phyloP scores from a whole-genome alignment of 2,329 filamentous ascomycete species.

The Penicillium fuscoglaucum region DNA sequence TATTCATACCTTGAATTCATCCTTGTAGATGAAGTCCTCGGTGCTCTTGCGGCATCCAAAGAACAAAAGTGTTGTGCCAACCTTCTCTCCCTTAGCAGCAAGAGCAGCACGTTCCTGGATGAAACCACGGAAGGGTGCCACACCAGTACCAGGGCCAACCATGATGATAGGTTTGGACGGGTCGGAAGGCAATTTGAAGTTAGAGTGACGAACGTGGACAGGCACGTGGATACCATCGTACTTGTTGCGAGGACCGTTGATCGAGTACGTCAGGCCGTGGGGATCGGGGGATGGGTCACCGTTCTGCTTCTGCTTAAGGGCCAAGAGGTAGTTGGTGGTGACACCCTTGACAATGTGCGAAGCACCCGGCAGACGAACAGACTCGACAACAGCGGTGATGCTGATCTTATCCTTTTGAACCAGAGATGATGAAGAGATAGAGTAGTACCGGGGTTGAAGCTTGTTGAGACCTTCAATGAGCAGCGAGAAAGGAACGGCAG shows the following conservation, averaged over 20 bases:
- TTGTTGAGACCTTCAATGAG: constrained; percentile 93
- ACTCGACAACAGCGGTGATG: constrained; percentile 92
- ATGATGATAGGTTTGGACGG: constrained; percentile 92
- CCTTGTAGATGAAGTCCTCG: constrained; percentile 92
- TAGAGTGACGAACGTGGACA: constrained; percentile 94
- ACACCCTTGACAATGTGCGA: constrained; percentile 85
- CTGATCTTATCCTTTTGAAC: constrained; percentile 95
- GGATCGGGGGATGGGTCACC: constrained; percentile 77
- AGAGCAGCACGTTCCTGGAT: constrained; percentile 88
- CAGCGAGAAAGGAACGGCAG: constrained; percentile 85
- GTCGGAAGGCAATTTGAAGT: constrained; percentile 98
- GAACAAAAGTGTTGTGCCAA: constrained; percentile 88
- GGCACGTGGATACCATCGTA: constrained; percentile 95
- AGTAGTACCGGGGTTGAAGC: constrained; percentile 97
- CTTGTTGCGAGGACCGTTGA: constrained; percentile 89
- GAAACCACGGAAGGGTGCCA: constrained; percentile 93
- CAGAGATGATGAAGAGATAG: constrained; percentile 93
- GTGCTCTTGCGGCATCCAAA: constrained; percentile 84
- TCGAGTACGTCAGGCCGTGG: constrained; percentile 81
- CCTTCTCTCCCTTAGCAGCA: constrained; percentile 73
- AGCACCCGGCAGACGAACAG: constrained; percentile 72
- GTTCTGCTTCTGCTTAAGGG: constrained; percentile 95
- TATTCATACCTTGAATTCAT: constrained; percentile 83
- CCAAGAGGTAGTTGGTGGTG: constrained; percentile 92
- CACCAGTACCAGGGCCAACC: constrained; percentile 93